Evolutionary conservation across 1,139 yeast species (phyloP).

Genomic region (Scheffersomyces quercinus): DNA sequence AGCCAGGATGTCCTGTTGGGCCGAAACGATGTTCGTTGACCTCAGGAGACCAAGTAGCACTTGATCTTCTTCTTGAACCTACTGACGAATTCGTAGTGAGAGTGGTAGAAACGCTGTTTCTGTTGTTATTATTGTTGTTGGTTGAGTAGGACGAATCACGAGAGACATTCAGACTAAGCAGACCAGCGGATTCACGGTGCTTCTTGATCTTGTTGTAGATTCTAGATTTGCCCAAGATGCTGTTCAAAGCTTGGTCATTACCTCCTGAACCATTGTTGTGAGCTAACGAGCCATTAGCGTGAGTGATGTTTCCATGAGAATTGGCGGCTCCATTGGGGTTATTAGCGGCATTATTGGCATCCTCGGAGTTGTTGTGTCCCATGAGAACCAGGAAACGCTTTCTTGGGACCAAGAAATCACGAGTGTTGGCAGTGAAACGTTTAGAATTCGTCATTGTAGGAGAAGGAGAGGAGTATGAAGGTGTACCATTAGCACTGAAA

Average conservation of each 20-base stretch:
- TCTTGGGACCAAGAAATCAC: slow-evolving; percentile 17
- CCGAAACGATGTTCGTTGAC: slow-evolving; percentile 10
- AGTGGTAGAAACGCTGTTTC: slow-evolving; percentile 29
- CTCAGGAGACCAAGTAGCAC: slow-evolving; percentile 17
- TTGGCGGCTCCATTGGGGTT: slow-evolving; percentile 4
- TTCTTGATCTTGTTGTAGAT: slow-evolving; percentile 41
- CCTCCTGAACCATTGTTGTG: slow-evolving; percentile 2
- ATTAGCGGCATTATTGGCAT: neutral
- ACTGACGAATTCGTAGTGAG: slow-evolving; percentile 20
- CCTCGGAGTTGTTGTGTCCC: slow-evolving; percentile 12
- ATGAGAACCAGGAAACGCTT: slow-evolving; percentile 29
- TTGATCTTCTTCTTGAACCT: slow-evolving; percentile 26
- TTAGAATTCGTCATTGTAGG: slow-evolving; percentile 2
- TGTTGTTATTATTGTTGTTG: slow-evolving; percentile 24
- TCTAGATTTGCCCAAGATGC: slow-evolving; percentile 37
- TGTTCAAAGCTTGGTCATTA: slow-evolving; percentile 24
- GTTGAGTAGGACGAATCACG: slow-evolving; percentile 17
- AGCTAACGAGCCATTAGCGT: slow-evolving; percentile 1
- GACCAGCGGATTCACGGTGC: slow-evolving; percentile 39
- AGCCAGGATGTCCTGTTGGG: neutral
- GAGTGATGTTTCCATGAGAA: slow-evolving; percentile 1
- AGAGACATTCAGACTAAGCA: slow-evolving; percentile 29
- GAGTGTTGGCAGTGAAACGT: slow-evolving; percentile 9
- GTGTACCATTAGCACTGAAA: slow-evolving; percentile 2
- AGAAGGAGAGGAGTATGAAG: slow-evolving; percentile 1